Evolutionary conservation across 1,284 basidiomycete species (phyloP).

Genomic region (Pseudozyma hubeiensis): DNA sequence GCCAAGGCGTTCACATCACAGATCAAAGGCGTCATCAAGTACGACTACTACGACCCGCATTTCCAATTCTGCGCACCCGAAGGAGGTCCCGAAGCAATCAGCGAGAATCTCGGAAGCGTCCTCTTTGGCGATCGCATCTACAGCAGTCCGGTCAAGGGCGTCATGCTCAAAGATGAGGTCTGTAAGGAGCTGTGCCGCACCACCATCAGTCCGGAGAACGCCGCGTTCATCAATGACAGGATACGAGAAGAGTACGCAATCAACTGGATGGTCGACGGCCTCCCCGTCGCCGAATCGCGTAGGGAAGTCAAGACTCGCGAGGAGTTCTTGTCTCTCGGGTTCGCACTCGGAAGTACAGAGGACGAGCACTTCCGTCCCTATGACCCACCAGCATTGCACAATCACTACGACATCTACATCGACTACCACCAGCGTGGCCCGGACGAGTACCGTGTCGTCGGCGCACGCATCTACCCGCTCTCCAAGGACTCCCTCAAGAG

Average conservation of each 20-base stretch:
- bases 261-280: slow-evolving; percentile 93
- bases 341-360: slow-evolving; percentile 66
- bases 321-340: slow-evolving; percentile 74
- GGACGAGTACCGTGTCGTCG: slow-evolving; percentile 65
- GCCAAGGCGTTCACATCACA: slow-evolving; percentile 61
- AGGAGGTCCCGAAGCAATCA: slow-evolving; percentile 80
- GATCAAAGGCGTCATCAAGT: slow-evolving; percentile 61
- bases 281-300: slow-evolving; percentile 78
- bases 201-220: slow-evolving; percentile 78
- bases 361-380: slow-evolving; percentile 69
- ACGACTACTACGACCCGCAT: slow-evolving; percentile 84
- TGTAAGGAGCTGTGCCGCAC: slow-evolving; percentile 82
- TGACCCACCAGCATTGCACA: slow-evolving; percentile 64
- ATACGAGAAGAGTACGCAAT: slow-evolving; percentile 92
- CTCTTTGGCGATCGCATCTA: slow-evolving; percentile 96
- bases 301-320: slow-evolving; percentile 66
- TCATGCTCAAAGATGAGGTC: slow-evolving; percentile 78
- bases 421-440: slow-evolving; percentile 63
- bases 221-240: slow-evolving; percentile 88
- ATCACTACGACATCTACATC: slow-evolving; percentile 66
- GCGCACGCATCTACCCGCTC: slow-evolving; percentile 62
- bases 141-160: slow-evolving; percentile 85
- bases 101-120: slow-evolving; percentile 90
- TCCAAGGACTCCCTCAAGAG: slow-evolving; percentile 53
- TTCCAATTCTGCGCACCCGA: slow-evolving; percentile 89